Conservation (phyloP, 495 filamentous ascomycete species). For the Parathielavia appendiculata region DNA sequence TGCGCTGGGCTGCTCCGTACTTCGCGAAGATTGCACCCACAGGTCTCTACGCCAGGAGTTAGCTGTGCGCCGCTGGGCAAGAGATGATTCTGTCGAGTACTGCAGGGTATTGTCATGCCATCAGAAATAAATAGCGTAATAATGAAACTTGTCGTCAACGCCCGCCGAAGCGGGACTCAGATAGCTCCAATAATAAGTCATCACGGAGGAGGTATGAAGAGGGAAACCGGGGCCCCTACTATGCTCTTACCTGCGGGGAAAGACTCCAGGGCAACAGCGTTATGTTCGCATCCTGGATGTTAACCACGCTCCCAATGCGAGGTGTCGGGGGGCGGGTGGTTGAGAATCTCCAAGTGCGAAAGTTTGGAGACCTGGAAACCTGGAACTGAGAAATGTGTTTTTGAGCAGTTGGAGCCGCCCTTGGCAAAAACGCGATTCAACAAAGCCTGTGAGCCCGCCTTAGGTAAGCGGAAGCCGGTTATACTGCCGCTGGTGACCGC, state of each 20-base stretch:
- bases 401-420: no score
- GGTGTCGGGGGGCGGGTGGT: background rate
- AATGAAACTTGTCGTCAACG: conserved; percentile 47
- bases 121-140: conserved; percentile 53
- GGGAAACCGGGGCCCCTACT: background rate
- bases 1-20: background rate
- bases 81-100: background rate
- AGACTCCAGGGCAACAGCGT: conserved; percentile 8
- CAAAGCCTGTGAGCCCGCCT: no score
- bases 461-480: no score
- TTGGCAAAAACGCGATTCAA: no score
- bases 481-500: no score
- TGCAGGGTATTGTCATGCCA: conserved; percentile 5
- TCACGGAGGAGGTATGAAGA: conserved; percentile 29
- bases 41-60: background rate
- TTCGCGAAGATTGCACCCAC: background rate
- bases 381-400: no score
- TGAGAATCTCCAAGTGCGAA: background rate
- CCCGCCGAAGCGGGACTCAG: conserved; percentile 50
- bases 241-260: conserved; percentile 11
- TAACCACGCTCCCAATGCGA: background rate
- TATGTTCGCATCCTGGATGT: conserved; percentile 13
- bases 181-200: conserved; percentile 94
- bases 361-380: background rate
- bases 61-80: background rate